These are phyloP conservation scores for Geotrichum histeridarum DNA, from an alignment of 1,139 yeast genomes.

Conservation along the genomic window DNA sequence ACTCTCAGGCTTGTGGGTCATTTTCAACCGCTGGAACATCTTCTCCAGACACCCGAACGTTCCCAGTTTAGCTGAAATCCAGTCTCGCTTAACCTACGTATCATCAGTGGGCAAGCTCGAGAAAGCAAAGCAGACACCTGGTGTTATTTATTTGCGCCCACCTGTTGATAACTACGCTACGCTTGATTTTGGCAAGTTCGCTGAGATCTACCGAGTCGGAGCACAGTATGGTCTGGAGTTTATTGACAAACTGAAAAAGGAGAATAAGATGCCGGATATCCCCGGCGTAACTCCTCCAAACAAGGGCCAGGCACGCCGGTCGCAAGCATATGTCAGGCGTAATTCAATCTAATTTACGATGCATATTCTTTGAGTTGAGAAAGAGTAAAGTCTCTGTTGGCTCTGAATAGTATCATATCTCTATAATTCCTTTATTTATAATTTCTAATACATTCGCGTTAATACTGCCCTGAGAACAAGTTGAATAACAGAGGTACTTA, in stretches of 20 bases:
- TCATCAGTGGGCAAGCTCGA: slow-evolving; percentile 92
- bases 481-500: no score
- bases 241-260: slow-evolving; percentile 50
- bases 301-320: slow-evolving; percentile 25
- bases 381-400: background rate
- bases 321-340: background rate
- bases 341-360: background rate
- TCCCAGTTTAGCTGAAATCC: slow-evolving; percentile 93
- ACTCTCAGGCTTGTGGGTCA: slow-evolving; percentile 85
- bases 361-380: background rate
- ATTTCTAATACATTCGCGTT: no score
- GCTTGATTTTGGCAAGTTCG: slow-evolving; percentile 85
- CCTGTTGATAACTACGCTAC: slow-evolving; percentile 92
- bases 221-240: slow-evolving; percentile 64
- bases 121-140: slow-evolving; percentile 75
- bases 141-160: slow-evolving; percentile 89
- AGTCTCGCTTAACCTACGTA: slow-evolving; percentile 87
- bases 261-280: slow-evolving; percentile 56
- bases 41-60: slow-evolving; percentile 83
- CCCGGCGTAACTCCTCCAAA: slow-evolving; percentile 45
- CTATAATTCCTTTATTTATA: no score
- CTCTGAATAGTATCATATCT: no score
- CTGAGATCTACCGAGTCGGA: slow-evolving; percentile 82
- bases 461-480: no score
- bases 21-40: slow-evolving; percentile 84